These are phyloP conservation scores for Herpetomonas muscarum DNA, from an alignment of 208 protist genomes.

Conservation along the genomic window DNA sequence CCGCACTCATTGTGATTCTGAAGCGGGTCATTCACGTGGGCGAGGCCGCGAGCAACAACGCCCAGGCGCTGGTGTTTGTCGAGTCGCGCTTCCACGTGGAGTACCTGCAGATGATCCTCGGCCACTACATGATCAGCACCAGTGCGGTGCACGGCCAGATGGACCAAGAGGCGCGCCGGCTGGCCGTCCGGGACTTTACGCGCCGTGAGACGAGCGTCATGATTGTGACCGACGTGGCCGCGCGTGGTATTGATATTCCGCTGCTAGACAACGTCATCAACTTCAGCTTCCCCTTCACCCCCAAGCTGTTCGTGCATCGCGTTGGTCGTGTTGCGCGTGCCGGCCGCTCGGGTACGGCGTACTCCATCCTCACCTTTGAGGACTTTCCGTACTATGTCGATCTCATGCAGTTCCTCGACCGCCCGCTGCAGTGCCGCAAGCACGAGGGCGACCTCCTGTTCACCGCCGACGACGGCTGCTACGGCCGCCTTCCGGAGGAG, in stretches of 20 bases:
- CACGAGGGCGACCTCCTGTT: constrained; percentile 65
- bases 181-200: constrained; percentile 94
- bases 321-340: constrained; percentile 98
- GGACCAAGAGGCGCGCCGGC: constrained; percentile 96
- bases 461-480: constrained; percentile 83
- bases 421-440: constrained; percentile 54
- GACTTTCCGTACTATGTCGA: constrained; percentile 94
- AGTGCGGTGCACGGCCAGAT: constrained; percentile 96
- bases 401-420: constrained; percentile 83
- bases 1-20: constrained; percentile 94
- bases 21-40: constrained; percentile 74
- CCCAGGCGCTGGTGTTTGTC: constrained; percentile 97
- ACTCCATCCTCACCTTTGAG: constrained; percentile 94
- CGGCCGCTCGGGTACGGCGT: constrained; percentile 94
- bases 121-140: constrained; percentile 49
- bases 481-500: constrained; percentile 83
- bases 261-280: constrained; percentile 99
- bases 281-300: constrained; percentile 97
- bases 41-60: constrained; percentile 33
- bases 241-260: constrained; percentile 99
- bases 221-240: constrained; percentile 99
- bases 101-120: constrained; percentile 93
- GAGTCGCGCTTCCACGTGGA: constrained; percentile 98
- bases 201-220: constrained; percentile 88
- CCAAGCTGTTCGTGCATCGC: constrained; percentile 98